phyloP scores from a whole-genome alignment of 345 rosid species.

The Aquilaria malaccensis region DNA sequence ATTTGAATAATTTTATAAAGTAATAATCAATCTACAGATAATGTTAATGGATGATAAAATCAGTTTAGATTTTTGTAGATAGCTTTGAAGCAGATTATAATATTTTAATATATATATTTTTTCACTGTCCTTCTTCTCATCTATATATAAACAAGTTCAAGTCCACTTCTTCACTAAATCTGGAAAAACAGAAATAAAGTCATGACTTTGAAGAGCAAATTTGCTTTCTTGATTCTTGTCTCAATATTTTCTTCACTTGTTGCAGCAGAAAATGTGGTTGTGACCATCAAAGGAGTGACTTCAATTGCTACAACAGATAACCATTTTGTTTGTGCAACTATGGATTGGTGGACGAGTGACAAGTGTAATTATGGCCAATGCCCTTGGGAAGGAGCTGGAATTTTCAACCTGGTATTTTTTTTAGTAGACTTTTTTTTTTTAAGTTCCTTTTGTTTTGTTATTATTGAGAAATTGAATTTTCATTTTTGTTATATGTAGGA shows the following conservation, averaged over 20 bases:
- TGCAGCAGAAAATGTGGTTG: conserved; percentile 22
- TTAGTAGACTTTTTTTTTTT: not conserved
- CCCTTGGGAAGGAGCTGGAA: conserved; percentile 53
- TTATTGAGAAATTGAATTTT: no score
- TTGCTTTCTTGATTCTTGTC: not conserved
- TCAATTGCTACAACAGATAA: conserved; percentile 38
- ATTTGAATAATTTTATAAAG: no score
- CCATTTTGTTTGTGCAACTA: conserved; percentile 47
- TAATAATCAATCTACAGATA: no score
- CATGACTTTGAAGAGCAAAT: no score
- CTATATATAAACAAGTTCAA: not conserved
- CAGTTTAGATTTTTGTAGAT: no score
- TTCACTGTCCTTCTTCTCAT: no score
- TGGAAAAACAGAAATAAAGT: no score
- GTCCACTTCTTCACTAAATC: not conserved
- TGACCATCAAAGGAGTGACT: conserved; percentile 29
- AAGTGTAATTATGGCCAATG: conserved; percentile 53
- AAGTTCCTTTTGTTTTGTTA: not conserved
- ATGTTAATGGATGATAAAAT: no score
- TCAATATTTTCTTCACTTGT: not conserved
- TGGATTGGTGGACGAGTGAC: conserved; percentile 55
- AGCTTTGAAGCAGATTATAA: no score
- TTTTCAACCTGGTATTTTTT: conserved; percentile 36
- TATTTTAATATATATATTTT: no score
- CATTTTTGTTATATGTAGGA: conserved; percentile 25